Base-by-base conservation (phyloP, 1,284 basidiomycete genomes). In the Cryptococcus floricola region DNA sequence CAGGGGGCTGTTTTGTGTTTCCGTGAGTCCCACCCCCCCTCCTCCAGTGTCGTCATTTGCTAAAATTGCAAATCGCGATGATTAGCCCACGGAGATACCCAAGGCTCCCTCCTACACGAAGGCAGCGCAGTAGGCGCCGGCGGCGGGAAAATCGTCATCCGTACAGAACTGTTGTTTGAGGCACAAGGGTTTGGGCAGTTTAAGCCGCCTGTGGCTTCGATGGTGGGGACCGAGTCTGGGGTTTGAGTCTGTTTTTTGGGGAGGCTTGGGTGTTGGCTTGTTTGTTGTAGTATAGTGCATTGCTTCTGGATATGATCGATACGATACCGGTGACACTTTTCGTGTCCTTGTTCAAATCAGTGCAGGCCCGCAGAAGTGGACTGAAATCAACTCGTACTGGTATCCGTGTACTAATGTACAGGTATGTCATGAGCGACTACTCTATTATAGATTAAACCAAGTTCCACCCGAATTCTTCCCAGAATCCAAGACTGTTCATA, bases 1-100 rank as follows among this genome's bases (percentile, higher is more conserved):
- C 76, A 78, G 27, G 82, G 82, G 0, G 78, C 80, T 0, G 80
- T 82, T 1, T 73, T 80, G 39, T 79, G 82, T 48, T 84, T 83
- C 69, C 82, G 81, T 58, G 76, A 80, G 66, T 80, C 70, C 0
- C n/a, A n/a, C n/a, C n/a, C 64, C 67, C 38, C 19, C 27, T 50
- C 27, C 27, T 43, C 39, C 27, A 9, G n/a, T 12, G 41, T 34
- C 14, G 16, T 27, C 19, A 39, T 18, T 18, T 48, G 48, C 31
- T 38, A 13, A 7, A 19, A 23, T 23, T 9, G n/a, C n/a, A n/a
- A 23, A 34, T 7, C n/a, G 31, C 23, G 42, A 7, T 27, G 18
- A 23, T 0, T 48, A 68, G 68, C 74, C 7, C 77, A 78, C 58
- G 77, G 77, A 27, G 75, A 77, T 58, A 75, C 77, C 1, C 64